A percentile compares a stretch with the other conserved stretches of the same genome.
Conservation (phyloP, 2,329 filamentous ascomycete genomes). For the Cryphonectria parasitica region DNA sequence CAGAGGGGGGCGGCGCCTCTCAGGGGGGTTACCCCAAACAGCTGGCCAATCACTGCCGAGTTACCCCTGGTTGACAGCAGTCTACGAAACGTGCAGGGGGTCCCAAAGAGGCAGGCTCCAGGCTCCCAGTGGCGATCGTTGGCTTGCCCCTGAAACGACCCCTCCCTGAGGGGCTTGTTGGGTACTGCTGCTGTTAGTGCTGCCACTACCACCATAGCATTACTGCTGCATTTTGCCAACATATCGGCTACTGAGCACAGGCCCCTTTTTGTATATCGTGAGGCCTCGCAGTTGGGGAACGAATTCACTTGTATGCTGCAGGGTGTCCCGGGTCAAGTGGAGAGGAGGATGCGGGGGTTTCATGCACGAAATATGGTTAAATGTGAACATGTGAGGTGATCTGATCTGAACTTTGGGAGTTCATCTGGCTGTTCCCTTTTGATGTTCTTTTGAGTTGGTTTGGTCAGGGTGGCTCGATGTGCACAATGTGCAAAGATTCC, state of each 20-base stretch:
- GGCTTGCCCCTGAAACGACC: background rate
- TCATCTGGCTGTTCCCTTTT: background rate
- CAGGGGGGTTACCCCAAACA: constrained; percentile 3
- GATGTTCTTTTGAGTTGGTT: background rate
- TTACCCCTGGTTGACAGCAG: constrained; percentile 6
- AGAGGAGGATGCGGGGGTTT: background rate
- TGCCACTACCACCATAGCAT: too few relatives aligned
- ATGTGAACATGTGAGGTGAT: background rate
- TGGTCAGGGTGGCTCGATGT: background rate
- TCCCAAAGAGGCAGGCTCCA: constrained; percentile 6
- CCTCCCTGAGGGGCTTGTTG: background rate
- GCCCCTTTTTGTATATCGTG: background rate
- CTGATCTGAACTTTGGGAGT: background rate
- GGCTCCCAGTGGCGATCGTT: constrained; percentile 4
- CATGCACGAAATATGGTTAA: constrained; percentile 7
- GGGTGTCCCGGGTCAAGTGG: background rate
- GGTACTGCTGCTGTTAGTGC: background rate
- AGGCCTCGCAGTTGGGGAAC: background rate
- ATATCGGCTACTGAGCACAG: background rate
- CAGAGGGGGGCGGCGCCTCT: background rate
- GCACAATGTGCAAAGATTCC: background rate
- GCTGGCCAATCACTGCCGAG: background rate
- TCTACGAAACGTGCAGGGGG: constrained; percentile 7
- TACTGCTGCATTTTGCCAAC: background rate
- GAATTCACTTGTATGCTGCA: background rate